A percentile compares a stretch with the other conserved stretches of the same genome.
Evolutionary conservation across 2,329 filamentous ascomycete species (phyloP).

Genomic region (Claviceps sp.): DNA sequence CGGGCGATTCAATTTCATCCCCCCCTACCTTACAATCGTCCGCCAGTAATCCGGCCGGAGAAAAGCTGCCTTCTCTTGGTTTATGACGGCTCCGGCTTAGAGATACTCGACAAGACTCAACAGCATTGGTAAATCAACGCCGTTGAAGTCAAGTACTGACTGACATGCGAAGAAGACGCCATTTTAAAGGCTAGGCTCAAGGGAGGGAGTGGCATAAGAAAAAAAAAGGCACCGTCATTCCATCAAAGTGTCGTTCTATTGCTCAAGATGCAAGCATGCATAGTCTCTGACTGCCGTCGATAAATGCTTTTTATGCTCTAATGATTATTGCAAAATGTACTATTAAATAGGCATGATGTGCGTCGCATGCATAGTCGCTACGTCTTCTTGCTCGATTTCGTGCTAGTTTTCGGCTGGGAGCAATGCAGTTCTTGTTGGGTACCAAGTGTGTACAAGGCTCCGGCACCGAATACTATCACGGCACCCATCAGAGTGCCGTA

Average conservation of each 20-base stretch:
- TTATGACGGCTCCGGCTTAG: too few species aligned
- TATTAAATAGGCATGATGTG: background rate
- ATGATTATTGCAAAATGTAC: background rate
- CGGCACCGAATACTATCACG: constrained; percentile 74
- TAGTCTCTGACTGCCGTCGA: background rate
- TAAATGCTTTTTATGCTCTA: background rate
- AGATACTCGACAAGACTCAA: too few species aligned
- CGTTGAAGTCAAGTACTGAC: too few species aligned
- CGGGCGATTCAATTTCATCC: too few species aligned
- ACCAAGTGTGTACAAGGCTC: constrained; percentile 82
- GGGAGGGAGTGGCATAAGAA: background rate
- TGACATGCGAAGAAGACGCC: background rate
- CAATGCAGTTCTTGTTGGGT: constrained; percentile 17
- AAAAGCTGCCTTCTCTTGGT: too few species aligned
- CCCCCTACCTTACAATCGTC: too few species aligned
- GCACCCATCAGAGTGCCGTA: constrained; percentile 69
- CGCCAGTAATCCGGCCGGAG: too few species aligned
- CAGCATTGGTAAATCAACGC: too few species aligned
- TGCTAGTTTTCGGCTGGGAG: background rate
- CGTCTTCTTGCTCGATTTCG: background rate
- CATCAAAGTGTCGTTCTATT: background rate
- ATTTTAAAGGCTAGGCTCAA: too few species aligned
- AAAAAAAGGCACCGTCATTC: background rate
- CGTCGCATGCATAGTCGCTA: background rate
- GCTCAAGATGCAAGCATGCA: background rate